phyloP scores from a whole-genome alignment of 2,329 filamentous ascomycete genomes.

The Acrocalymma vagum region DNA sequence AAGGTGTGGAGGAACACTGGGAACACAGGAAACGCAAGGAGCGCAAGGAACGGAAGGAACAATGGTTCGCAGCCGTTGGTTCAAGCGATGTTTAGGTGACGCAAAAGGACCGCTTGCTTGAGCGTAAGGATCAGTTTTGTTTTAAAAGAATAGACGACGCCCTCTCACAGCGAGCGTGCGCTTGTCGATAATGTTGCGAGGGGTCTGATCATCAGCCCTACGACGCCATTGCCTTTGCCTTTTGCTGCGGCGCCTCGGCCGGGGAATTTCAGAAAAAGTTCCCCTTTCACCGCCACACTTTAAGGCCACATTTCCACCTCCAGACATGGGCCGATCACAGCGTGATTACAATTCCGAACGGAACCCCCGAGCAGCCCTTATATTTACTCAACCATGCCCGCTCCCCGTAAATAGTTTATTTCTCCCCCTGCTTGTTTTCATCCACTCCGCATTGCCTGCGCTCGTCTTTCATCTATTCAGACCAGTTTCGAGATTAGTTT shows the following conservation, averaged over 20 bases:
- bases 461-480: constrained; percentile 32
- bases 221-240: not conserved
- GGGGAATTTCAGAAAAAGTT: constrained; percentile 16
- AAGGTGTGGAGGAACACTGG: no score
- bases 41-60: no score
- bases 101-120: no score
- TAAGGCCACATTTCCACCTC: constrained; percentile 42
- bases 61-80: constrained; percentile 1
- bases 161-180: no score
- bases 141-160: no score
- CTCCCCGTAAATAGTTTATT: constrained; percentile 16
- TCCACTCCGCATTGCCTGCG: constrained; percentile 16
- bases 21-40: no score
- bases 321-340: constrained; percentile 38
- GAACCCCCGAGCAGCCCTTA: constrained; percentile 10
- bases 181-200: no score
- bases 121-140: no score
- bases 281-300: constrained; percentile 30
- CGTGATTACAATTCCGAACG: constrained; percentile 38
- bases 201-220: constrained; percentile 36
- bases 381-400: constrained; percentile 27
- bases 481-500: constrained; percentile 20
- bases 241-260: constrained; percentile 12
- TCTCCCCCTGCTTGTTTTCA: constrained; percentile 20
- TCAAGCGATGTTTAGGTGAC: constrained; percentile 17